Evolutionary conservation across 2,329 filamentous ascomycete genomes (phyloP).

Genomic region (Penicillium sp.): DNA sequence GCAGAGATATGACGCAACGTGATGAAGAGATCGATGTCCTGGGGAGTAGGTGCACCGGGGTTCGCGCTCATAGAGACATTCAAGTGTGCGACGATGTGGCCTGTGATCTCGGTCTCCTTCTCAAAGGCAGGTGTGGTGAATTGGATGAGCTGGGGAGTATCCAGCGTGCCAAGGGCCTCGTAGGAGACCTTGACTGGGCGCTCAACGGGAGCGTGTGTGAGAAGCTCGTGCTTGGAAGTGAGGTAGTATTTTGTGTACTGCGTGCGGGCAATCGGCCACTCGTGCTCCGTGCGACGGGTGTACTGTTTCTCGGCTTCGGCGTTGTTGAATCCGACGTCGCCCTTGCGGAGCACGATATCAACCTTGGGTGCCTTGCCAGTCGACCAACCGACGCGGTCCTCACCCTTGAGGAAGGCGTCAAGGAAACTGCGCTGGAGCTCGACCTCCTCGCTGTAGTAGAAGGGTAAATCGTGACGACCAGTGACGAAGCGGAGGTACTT

Average conservation of each 20-base stretch:
- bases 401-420: slow-evolving; percentile 68
- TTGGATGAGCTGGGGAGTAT: slow-evolving; percentile 55
- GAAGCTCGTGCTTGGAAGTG: slow-evolving; percentile 48
- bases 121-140: slow-evolving; percentile 61
- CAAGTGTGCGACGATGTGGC: slow-evolving; percentile 64
- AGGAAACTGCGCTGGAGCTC: slow-evolving; percentile 68
- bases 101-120: slow-evolving; percentile 68
- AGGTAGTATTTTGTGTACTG: slow-evolving; percentile 64
- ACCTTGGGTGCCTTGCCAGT: slow-evolving; percentile 61
- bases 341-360: slow-evolving; percentile 62
- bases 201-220: slow-evolving; percentile 28
- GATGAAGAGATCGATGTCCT: slow-evolving; percentile 57
- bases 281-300: slow-evolving; percentile 55
- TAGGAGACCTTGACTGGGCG: slow-evolving; percentile 53
- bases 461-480: slow-evolving; percentile 69
- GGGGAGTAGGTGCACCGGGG: slow-evolving; percentile 41
- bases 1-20: slow-evolving; percentile 55
- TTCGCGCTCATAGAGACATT: slow-evolving; percentile 57
- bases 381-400: slow-evolving; percentile 53
- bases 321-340: slow-evolving; percentile 67
- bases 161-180: slow-evolving; percentile 58
- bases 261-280: slow-evolving; percentile 69
- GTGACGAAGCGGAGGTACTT: slow-evolving; percentile 71
- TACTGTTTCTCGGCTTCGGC: slow-evolving; percentile 60
- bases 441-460: slow-evolving; percentile 70